A percentile compares a stretch with the other conserved stretches of the same genome.
Conservation (phyloP, 2,329 filamentous ascomycete species). For the Aureobasidium sp. region DNA sequence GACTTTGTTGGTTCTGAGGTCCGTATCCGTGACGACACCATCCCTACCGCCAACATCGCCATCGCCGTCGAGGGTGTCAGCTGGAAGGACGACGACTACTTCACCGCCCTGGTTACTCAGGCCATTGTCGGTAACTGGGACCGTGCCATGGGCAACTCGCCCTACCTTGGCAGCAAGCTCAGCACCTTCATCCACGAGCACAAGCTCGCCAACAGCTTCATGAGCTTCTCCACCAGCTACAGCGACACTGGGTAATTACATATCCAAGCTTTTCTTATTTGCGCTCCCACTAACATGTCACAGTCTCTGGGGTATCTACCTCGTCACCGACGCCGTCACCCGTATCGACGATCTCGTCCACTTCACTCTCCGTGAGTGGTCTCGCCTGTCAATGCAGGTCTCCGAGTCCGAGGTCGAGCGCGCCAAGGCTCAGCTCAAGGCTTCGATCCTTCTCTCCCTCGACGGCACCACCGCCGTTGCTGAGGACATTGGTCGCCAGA, state of each 20-base stretch:
- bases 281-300: conserved; percentile 22
- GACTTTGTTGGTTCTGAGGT: conserved; percentile 97
- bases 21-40: conserved; percentile 89
- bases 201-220: conserved; percentile 98
- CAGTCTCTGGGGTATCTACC: conserved; percentile 99
- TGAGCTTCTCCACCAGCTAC: conserved; percentile 99
- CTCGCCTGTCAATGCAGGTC: conserved; percentile 83
- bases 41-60: conserved; percentile 94
- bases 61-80: conserved; percentile 98
- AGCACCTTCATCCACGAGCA: conserved; percentile 90
- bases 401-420: conserved; percentile 88
- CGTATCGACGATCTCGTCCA: conserved; percentile 91
- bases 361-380: conserved; percentile 98
- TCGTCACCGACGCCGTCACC: conserved; percentile 83
- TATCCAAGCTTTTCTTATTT: background rate
- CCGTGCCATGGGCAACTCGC: conserved; percentile 94
- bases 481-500: conserved; percentile 97
- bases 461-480: conserved; percentile 96
- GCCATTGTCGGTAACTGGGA: conserved; percentile 99
- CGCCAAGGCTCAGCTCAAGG: conserved; percentile 98
- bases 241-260: conserved; percentile 86
- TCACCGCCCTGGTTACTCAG: conserved; percentile 93
- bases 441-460: conserved; percentile 90
- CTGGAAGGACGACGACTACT: conserved; percentile 99
- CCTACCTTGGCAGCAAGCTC: conserved; percentile 97